phyloP scores from a whole-genome alignment of 208 protist species.

The Leishmania gerbilli region DNA sequence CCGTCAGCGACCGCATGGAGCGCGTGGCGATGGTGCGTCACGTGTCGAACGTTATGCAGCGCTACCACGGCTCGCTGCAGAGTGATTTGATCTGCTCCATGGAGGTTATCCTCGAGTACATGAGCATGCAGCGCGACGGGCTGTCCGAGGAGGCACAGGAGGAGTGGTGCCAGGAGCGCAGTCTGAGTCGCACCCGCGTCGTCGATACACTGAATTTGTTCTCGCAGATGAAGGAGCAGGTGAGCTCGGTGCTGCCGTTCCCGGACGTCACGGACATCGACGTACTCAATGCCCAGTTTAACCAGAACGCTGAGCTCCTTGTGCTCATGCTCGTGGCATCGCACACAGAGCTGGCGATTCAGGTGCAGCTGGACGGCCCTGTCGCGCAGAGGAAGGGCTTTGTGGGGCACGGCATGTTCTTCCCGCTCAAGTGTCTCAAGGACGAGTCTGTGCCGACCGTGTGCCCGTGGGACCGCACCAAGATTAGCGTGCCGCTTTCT shows the following conservation, averaged over 20 bases:
- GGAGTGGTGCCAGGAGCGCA: conserved; percentile 69
- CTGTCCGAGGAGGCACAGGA: conserved; percentile 78
- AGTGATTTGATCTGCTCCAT: conserved; percentile 68
- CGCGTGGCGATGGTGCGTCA: conserved; percentile 19
- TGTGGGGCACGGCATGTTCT: conserved; percentile 69
- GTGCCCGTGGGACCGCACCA: conserved; percentile 58
- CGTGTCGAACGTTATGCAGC: conserved; percentile 53
- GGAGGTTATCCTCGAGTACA: conserved; percentile 70
- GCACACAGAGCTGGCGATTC: conserved; percentile 69
- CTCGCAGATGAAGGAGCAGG: conserved; percentile 75
- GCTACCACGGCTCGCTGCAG: conserved; percentile 52
- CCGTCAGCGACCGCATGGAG: conserved; percentile 43
- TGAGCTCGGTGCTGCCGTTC: conserved; percentile 59
- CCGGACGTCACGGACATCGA: conserved; percentile 69
- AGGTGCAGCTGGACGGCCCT: conserved; percentile 51
- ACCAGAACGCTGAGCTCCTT: conserved; percentile 46
- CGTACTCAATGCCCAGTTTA: conserved; percentile 55
- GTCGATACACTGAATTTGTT: conserved; percentile 65
- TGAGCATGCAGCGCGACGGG: conserved; percentile 75
- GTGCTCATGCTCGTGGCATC: conserved; percentile 55
- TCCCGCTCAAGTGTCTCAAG: conserved; percentile 57
- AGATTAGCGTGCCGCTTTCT: conserved; percentile 65
- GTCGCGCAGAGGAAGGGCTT: conserved; percentile 51
- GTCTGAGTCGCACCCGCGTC: conserved; percentile 66
- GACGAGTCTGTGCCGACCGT: conserved; percentile 65